These are phyloP conservation scores for Rauvolfia tetraphylla DNA, from an alignment of 257 asterid genomes.

Conservation along the genomic window DNA sequence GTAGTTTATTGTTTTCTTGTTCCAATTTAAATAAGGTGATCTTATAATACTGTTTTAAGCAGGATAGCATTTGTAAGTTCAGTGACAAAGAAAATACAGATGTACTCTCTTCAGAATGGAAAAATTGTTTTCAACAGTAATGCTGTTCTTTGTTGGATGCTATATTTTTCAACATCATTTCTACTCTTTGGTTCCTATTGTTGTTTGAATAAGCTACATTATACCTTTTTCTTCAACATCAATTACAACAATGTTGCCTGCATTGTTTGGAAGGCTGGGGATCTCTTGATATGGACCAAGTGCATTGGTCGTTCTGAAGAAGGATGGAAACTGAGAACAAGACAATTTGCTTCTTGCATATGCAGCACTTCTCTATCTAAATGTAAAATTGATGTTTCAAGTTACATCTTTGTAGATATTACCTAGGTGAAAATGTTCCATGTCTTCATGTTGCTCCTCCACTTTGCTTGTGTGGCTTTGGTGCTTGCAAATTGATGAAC, in stretches of 20 bases:
- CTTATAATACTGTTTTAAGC: not conserved
- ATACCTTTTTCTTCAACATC: not conserved
- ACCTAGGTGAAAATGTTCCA: not conserved
- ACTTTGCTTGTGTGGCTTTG: not conserved
- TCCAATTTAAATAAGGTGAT: not conserved
- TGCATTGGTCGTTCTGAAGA: not conserved
- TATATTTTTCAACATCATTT: not conserved
- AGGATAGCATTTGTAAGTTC: not conserved
- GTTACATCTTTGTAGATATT: not conserved
- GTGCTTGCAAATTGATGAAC: not conserved
- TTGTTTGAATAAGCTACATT: not conserved
- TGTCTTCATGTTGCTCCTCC: not conserved
- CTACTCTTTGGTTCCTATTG: not conserved
- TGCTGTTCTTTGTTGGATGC: not conserved
- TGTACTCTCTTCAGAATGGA: not conserved
- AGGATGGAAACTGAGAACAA: not conserved
- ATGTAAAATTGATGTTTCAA: not conserved
- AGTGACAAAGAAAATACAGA: not conserved
- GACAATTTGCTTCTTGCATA: not conserved
- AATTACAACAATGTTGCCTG: not conserved
- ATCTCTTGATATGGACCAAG: not conserved
- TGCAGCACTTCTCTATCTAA: not conserved
- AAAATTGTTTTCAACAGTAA: not conserved
- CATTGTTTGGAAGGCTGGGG: constrained; percentile 1
- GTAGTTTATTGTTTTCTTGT: not conserved